phyloP scores from a whole-genome alignment of 1,139 yeast genomes.

The Taiozyma sp. region DNA sequence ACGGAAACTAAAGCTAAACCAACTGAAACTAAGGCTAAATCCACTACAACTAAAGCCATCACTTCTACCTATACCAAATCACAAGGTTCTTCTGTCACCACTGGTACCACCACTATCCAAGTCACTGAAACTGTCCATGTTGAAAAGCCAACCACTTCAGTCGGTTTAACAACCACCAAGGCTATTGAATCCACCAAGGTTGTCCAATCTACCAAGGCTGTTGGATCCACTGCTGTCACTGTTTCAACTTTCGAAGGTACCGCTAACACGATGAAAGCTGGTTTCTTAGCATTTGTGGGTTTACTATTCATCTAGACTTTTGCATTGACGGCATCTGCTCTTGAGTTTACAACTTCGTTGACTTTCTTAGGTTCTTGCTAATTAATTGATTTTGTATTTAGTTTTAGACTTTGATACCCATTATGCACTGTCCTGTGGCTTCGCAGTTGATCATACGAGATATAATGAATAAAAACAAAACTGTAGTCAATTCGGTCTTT shows the following conservation, averaged over 20 bases:
- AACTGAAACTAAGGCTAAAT: background rate
- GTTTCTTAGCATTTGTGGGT: background rate
- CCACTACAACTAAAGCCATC: background rate
- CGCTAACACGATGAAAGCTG: background rate
- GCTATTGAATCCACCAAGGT: background rate
- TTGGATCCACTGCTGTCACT: conserved; percentile 18
- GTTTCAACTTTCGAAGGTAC: conserved; percentile 6
- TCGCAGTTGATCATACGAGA: background rate
- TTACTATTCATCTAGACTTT: background rate
- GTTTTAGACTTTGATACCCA: background rate
- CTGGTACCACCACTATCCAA: background rate
- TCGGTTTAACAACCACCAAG: background rate
- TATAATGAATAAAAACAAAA: too few species aligned
- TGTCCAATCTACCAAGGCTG: background rate
- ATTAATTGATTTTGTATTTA: background rate
- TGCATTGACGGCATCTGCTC: background rate
- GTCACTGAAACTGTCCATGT: background rate
- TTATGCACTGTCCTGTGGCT: background rate
- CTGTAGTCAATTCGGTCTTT: background rate
- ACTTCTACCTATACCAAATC: background rate
- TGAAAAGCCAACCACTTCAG: background rate
- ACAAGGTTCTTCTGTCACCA: background rate
- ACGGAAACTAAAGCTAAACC: conserved; percentile 2
- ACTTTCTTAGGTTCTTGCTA: background rate
- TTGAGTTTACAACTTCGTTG: background rate